Evolutionary conservation across 2,329 filamentous ascomycete species (phyloP).

Genomic region (Fusarium pininemorale): DNA sequence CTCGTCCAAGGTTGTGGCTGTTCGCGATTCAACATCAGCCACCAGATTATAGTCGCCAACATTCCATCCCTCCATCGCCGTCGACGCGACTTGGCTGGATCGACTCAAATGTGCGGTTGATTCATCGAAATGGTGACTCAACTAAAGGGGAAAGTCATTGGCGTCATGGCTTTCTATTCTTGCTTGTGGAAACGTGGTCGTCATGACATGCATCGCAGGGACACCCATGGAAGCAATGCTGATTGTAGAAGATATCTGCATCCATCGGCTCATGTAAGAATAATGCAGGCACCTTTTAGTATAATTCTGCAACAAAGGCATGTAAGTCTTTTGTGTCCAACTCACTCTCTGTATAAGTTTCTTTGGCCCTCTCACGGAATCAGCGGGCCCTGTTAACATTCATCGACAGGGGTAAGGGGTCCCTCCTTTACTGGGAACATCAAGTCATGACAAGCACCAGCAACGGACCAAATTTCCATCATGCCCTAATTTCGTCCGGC

Average conservation of each 20-base stretch:
- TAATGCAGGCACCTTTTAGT: constrained; percentile 17
- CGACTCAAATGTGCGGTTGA: background rate
- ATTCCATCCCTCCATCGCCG: constrained; percentile 27
- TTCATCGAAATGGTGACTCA: constrained; percentile 27
- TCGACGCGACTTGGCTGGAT: background rate
- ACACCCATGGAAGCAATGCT: constrained; percentile 24
- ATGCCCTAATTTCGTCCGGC: constrained; percentile 28
- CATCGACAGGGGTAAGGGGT: constrained; percentile 27
- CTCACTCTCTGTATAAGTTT: constrained; percentile 9
- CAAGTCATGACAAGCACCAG: constrained; percentile 26
- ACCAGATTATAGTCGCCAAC: constrained; percentile 26
- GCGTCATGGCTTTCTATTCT: constrained; percentile 27
- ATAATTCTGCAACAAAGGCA: background rate
- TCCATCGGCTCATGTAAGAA: constrained; percentile 13
- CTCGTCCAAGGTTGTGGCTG: background rate
- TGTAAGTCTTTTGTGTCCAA: constrained; percentile 25
- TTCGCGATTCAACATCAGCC: constrained; percentile 26
- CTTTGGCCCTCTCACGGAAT: constrained; percentile 18
- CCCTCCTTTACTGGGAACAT: constrained; percentile 24
- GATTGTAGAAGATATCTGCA: constrained; percentile 20
- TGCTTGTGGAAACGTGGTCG: constrained; percentile 31
- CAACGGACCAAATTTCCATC: constrained; percentile 38
- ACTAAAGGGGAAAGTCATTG: constrained; percentile 8
- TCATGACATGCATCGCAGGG: constrained; percentile 38
- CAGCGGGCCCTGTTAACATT: constrained; percentile 16